Evolutionary conservation across 352 stramenopile genomes (phyloP).

Genomic region (Pythium volutum): DNA sequence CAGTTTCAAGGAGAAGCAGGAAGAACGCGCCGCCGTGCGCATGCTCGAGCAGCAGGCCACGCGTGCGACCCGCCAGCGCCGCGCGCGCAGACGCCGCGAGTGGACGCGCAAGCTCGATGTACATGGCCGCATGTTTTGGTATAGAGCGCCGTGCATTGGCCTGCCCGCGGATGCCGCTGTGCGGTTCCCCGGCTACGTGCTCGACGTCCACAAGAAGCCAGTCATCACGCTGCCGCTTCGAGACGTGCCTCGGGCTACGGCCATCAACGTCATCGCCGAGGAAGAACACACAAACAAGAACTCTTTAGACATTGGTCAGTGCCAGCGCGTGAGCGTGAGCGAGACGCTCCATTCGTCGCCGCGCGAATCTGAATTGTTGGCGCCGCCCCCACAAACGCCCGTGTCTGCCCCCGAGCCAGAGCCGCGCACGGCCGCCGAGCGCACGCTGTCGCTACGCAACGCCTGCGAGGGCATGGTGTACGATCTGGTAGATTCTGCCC

Average conservation of each 20-base stretch:
- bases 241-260: background rate
- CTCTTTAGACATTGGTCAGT: background rate
- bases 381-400: no score
- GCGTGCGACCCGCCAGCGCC: slow-evolving; percentile 17
- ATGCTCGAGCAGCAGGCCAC: slow-evolving; percentile 16
- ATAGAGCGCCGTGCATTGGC: slow-evolving; percentile 10
- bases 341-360: slow-evolving; percentile 19
- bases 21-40: slow-evolving; percentile 13
- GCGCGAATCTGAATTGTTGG: slow-evolving; percentile 12
- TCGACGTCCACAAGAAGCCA: slow-evolving; percentile 23
- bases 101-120: slow-evolving; percentile 36
- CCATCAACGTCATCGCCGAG: slow-evolving; percentile 1
- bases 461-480: slow-evolving; percentile 21
- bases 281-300: background rate
- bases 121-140: slow-evolving; percentile 32
- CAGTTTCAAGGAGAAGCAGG: slow-evolving; percentile 17
- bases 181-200: slow-evolving; percentile 18
- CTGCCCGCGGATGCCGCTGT: background rate
- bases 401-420: no score
- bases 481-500: slow-evolving; percentile 13
- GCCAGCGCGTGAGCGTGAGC: slow-evolving; percentile 8
- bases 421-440: slow-evolving; percentile 22
- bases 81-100: slow-evolving; percentile 31
- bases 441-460: slow-evolving; percentile 12
- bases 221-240: slow-evolving; percentile 3